These are phyloP conservation scores for Magnaporthales sp. DNA, from an alignment of 2,329 filamentous ascomycete species.

Conservation along the genomic window DNA sequence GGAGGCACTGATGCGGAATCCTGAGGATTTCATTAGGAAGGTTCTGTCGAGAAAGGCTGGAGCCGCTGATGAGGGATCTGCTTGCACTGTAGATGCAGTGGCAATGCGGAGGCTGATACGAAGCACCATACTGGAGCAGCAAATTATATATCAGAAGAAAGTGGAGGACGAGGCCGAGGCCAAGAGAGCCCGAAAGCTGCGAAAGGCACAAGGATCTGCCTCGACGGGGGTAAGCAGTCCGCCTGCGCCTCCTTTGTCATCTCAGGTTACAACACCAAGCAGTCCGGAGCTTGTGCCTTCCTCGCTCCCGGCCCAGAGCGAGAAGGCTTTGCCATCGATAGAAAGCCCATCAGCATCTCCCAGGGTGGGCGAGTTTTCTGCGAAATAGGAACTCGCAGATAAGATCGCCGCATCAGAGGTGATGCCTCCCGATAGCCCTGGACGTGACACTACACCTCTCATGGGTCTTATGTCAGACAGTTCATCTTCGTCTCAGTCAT, in stretches of 20 bases:
- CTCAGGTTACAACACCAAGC: neutral
- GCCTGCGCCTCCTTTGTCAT: neutral
- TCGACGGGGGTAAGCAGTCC: neutral
- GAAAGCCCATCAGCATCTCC: neutral
- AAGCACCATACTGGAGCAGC: conserved; percentile 53
- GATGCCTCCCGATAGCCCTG: neutral
- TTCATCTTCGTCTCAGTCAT: neutral
- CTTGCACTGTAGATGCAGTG: conserved; percentile 46
- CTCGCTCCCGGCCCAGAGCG: neutral
- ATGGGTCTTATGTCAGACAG: neutral
- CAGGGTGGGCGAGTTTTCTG: neutral
- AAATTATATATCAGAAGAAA: conserved; percentile 44
- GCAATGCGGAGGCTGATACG: conserved; percentile 59
- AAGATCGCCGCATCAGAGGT: neutral
- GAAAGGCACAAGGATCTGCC: neutral
- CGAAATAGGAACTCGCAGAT: neutral
- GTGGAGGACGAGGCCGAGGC: conserved; percentile 26
- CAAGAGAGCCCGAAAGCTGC: conserved; percentile 18
- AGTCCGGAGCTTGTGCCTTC: neutral
- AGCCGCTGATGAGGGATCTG: conserved; percentile 24
- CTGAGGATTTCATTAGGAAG: conserved; percentile 58
- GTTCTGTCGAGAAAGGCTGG: conserved; percentile 46
- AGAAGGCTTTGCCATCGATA: neutral
- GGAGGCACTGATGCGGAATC: conserved; percentile 69
- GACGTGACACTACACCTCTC: neutral